Conservation (phyloP, 2,329 filamentous ascomycete genomes). For the Arthroderma sp. region DNA sequence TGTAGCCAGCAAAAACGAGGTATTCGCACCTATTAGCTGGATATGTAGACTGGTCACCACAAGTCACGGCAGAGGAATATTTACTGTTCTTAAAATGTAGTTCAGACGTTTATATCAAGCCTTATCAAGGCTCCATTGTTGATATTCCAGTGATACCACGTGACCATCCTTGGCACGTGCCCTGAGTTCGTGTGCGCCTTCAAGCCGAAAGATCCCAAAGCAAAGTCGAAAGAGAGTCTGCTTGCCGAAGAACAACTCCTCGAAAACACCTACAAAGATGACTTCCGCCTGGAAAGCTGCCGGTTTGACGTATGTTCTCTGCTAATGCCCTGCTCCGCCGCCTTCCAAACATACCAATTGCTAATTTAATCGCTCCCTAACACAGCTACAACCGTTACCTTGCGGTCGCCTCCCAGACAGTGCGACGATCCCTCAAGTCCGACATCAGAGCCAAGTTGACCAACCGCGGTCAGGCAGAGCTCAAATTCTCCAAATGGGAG, state of each 20-base stretch:
- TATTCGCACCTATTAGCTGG: too few relatives aligned
- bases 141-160: too few relatives aligned
- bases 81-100: too few relatives aligned
- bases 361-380: slow-evolving; percentile 14
- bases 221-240: background rate
- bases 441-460: slow-evolving; percentile 77
- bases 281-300: slow-evolving; percentile 96
- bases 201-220: too few relatives aligned
- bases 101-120: too few relatives aligned
- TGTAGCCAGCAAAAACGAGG: too few relatives aligned
- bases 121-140: too few relatives aligned
- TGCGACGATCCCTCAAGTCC: slow-evolving; percentile 95
- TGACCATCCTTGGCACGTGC: too few relatives aligned
- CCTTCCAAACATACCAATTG: background rate
- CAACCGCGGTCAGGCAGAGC: slow-evolving; percentile 76
- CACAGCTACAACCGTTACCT: slow-evolving; percentile 99
- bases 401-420: slow-evolving; percentile 80
- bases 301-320: slow-evolving; percentile 67
- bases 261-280: slow-evolving; percentile 50
- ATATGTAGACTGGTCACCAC: too few relatives aligned
- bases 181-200: too few relatives aligned
- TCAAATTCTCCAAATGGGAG: slow-evolving; percentile 90
- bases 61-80: too few relatives aligned
- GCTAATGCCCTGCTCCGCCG: slow-evolving; percentile 16
- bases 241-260: background rate